A percentile compares a stretch with the other conserved stretches of the same genome.
Evolutionary conservation across 2,329 filamentous ascomycete genomes (phyloP).

Genomic region (Cladophialophora psammophila): DNA sequence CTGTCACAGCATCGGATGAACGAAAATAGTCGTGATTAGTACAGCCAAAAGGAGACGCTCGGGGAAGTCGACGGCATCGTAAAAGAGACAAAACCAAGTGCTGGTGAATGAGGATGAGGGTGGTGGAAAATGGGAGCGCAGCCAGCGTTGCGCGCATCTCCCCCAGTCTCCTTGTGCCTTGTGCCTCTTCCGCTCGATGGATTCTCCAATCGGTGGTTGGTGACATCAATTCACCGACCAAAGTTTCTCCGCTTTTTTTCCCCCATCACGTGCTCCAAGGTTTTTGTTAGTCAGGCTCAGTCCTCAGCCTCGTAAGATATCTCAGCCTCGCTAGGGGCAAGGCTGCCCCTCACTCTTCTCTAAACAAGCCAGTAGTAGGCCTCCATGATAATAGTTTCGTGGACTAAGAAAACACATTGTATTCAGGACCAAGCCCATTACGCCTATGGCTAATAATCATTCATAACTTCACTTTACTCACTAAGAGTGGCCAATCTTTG

Average conservation of each 20-base stretch:
- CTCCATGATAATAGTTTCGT: neutral
- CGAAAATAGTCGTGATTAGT: neutral
- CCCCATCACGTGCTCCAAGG: constrained; percentile 7
- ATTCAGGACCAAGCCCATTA: constrained; percentile 10
- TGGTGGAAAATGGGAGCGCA: constrained; percentile 17
- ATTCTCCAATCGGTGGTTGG: constrained; percentile 10
- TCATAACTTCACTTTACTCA: neutral
- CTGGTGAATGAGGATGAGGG: constrained; percentile 5
- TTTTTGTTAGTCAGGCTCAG: neutral
- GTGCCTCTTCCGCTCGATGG: constrained; percentile 1
- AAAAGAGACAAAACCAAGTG: neutral
- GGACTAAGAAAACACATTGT: neutral
- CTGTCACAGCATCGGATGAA: constrained; percentile 14
- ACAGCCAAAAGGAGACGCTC: neutral
- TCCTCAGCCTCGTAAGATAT: neutral
- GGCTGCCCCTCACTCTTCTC: neutral
- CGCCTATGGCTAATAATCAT: constrained; percentile 7
- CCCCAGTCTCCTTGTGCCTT: neutral
- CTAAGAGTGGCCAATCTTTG: neutral
- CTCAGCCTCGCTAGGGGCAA: neutral
- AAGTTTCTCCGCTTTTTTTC: constrained; percentile 1
- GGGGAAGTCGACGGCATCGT: constrained; percentile 13
- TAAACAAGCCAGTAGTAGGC: too few species aligned
- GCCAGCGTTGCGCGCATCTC: constrained; percentile 10
- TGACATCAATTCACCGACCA: constrained; percentile 16